A percentile compares a stretch with the other conserved stretches of the same genome.
phyloP scores from a whole-genome alignment of 1,284 basidiomycete species.

The Leccinum griseonigrum region DNA sequence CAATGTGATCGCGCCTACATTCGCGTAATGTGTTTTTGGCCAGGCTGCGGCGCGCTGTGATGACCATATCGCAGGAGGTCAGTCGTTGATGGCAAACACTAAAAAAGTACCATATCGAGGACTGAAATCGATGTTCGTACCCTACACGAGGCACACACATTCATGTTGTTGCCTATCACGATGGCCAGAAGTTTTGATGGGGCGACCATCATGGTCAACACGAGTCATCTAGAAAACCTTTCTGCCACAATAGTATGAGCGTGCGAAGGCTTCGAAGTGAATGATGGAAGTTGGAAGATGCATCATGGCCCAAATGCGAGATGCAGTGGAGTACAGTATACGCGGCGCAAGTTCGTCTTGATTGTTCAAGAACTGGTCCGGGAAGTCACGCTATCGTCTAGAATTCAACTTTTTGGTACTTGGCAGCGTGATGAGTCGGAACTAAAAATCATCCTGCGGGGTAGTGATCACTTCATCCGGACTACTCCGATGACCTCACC shows the following conservation, averaged over 20 bases:
- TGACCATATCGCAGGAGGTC: background rate
- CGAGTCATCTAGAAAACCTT: background rate
- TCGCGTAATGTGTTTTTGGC: background rate
- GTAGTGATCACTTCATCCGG: too few species aligned
- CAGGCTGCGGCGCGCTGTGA: background rate
- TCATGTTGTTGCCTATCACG: background rate
- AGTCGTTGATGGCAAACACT: background rate
- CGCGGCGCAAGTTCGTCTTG: too few species aligned
- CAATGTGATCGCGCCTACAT: background rate
- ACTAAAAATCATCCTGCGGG: too few species aligned
- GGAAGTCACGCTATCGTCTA: too few species aligned
- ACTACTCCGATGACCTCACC: too few species aligned
- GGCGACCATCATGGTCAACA: background rate
- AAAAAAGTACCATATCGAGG: background rate
- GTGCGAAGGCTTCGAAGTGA: background rate
- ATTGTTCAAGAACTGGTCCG: too few species aligned
- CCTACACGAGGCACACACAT: background rate
- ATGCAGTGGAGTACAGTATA: too few species aligned
- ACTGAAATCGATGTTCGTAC: background rate
- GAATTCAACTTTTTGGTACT: too few species aligned
- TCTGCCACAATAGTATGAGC: background rate
- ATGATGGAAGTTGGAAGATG: background rate
- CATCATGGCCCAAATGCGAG: too few species aligned
- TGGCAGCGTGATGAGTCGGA: too few species aligned
- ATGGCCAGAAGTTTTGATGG: background rate